Evolutionary conservation across 2,329 filamentous ascomycete genomes (phyloP), one percentile per base, ranked within the genome.

Genomic region (Fusarium avenaceum): DNA sequence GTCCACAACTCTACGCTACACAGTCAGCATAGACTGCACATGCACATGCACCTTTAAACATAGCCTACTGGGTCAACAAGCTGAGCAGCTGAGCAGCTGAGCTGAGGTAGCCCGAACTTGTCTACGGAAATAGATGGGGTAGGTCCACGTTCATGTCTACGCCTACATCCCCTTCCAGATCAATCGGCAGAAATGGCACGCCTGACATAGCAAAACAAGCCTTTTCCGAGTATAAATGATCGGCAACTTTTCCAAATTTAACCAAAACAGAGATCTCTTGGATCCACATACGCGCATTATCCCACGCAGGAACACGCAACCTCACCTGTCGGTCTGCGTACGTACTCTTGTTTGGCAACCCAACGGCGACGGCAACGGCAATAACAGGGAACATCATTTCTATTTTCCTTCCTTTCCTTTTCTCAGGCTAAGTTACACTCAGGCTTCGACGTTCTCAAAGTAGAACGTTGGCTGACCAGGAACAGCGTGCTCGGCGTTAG

Each of bases 401-500:
- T 42, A 26, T 54, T 54, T 30, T 42, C 33, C 33, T 26, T 26
- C 9, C 26, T 54, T 38, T 30, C 15, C 35, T 55, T 30, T 50
- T 46, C 28, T 24, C 17, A 32, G 30, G 35, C 28, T 30, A 30
- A 13, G 48, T 45, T 52, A 35, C n/a, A 46, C 28, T 61, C 71
- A 80, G 39, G 71, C 80, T 73, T 85, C 84, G 52, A 96, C 85
- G 78, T 97, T 97, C 81, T 93, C 90, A 81, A 97, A 97, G 73
- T 88, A 84, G 80, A 96, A 97, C 42, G 88, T 92, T 51, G 94
- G 94, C 69, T 86, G 84, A 3, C 94, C 94, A 15, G 95, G 95
- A 59, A 96, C 89, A 7, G 95, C 93, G 70, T 85, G 85, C 74
- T 92, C 92, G 14, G 92, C 93, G 53, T 83, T 78, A 3, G 82